Conservation (phyloP, 495 filamentous ascomycete genomes). For the Aspergillus saccharolyticus region DNA sequence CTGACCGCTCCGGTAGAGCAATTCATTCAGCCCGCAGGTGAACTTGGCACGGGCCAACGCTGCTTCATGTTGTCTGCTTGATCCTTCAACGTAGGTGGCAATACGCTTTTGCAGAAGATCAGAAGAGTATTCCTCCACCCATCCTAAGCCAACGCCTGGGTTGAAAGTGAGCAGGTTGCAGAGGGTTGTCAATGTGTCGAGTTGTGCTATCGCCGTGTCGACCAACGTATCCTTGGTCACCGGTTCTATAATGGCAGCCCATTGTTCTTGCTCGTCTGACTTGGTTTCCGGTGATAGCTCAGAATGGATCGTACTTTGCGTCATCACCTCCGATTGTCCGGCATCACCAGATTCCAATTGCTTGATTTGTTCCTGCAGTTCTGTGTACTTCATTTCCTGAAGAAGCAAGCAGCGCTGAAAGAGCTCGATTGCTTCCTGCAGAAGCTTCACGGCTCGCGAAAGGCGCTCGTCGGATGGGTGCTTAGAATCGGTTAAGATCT, state of each 20-base stretch:
- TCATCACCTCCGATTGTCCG: slow-evolving; percentile 16
- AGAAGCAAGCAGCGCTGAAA: slow-evolving; percentile 57
- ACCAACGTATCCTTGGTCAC: slow-evolving; percentile 57
- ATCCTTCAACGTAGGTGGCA: slow-evolving; percentile 39
- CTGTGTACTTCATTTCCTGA: slow-evolving; percentile 53
- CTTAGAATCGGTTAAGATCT: slow-evolving; percentile 48
- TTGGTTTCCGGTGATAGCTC: slow-evolving; percentile 16
- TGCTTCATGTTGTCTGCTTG: slow-evolving; percentile 46
- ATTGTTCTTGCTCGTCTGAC: slow-evolving; percentile 47
- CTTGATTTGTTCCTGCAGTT: slow-evolving; percentile 44
- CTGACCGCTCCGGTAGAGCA: slow-evolving; percentile 46
- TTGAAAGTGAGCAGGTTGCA: slow-evolving; percentile 48
- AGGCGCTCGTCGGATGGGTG: slow-evolving; percentile 35
- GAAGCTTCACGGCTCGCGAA: slow-evolving; percentile 38
- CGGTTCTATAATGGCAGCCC: slow-evolving; percentile 57
- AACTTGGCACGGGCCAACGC: slow-evolving; percentile 50
- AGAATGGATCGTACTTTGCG: slow-evolving; percentile 14
- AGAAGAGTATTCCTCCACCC: slow-evolving; percentile 52
- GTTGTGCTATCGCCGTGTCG: slow-evolving; percentile 58
- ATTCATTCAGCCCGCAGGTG: slow-evolving; percentile 47
- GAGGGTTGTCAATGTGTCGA: slow-evolving; percentile 53
- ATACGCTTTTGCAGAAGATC: slow-evolving; percentile 45
- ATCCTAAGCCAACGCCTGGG: slow-evolving; percentile 37
- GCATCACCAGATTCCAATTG: slow-evolving; percentile 36
- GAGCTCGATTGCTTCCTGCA: slow-evolving; percentile 58